Base-by-base conservation (phyloP, 139 green algal species). In the Pleodorina starrii region DNA sequence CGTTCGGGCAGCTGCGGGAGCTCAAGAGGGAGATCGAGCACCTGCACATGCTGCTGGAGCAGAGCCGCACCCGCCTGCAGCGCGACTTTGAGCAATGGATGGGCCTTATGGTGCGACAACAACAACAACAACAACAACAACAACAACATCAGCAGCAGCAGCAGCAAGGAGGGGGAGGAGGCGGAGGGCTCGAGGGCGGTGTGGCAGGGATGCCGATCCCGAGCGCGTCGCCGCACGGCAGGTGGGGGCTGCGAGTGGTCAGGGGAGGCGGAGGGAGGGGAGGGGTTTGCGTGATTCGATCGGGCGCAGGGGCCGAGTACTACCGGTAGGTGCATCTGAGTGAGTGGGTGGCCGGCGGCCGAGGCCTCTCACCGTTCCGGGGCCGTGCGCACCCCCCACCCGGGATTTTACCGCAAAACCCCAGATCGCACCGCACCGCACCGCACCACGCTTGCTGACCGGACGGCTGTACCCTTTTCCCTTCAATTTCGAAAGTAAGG, bases 1-100 rank as follows among this genome's bases (percentile, higher is more conserved):
- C 91, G 0, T 98, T 98, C 87, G 88, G 91, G 32, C 66, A 93
- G 89, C 94, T 99, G 86, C 87, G 95, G 0, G 92, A 94, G 16
- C 89, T 96, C 9, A 99, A 99, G 94, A 88, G 91, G 14, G 96
- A 98, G 87, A 97, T 99, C 71, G 97, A 98, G 89, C 93, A 96
- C 79, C 84, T 99, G 77, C 95, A 98, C 85, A 88, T 93, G 89
- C 87, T 98, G 83, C 90, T 98, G 77, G 94, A 98, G 83, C 94
- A 97, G 43, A 95, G 86, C 85, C 87, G 95, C 11, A 78, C 50
- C 1, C 91, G 91, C 38, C 90, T 98, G 89, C 93, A 97, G 90
- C 84, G 79, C 0, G 96, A 98, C 90, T 98, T 99, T 87, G 95
- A 98, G 90, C 88, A 94, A 29, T 99, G 96, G 96, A 92, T 97